Evolutionary conservation across 129 eudicot species (phyloP).

Genomic region (Flaveria bidentis): DNA sequence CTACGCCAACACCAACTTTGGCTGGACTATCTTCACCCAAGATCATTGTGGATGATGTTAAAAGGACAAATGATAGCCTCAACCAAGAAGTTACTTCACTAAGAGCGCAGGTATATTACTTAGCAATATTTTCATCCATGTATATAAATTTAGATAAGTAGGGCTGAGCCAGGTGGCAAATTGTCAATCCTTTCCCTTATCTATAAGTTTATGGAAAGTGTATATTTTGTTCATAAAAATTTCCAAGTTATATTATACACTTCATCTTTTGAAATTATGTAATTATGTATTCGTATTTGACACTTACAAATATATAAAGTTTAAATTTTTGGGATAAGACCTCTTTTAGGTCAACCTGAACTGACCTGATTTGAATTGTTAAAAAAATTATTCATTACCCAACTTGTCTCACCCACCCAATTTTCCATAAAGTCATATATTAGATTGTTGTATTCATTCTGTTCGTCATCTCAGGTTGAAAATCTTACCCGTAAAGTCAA

Average conservation of each 20-base stretch:
- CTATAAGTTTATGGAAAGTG: not conserved
- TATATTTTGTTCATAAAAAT: not conserved
- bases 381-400: not conserved
- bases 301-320: not conserved
- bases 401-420: not conserved
- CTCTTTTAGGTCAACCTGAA: not conserved
- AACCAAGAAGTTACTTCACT: constrained; percentile 63
- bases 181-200: constrained; percentile 5
- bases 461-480: constrained; percentile 58
- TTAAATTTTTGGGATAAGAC: not conserved
- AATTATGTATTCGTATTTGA: not conserved
- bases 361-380: not conserved
- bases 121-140: constrained; percentile 12
- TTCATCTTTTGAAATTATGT: not conserved
- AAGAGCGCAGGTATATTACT: constrained; percentile 68
- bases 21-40: constrained; percentile 46
- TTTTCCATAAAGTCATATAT: not conserved
- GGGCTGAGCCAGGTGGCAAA: not conserved
- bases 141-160: not conserved
- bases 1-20: constrained; percentile 45
- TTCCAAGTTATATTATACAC: not conserved
- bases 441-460: constrained; percentile 14
- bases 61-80: constrained; percentile 50
- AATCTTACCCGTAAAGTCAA: constrained; percentile 72
- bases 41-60: constrained; percentile 46